Conservation (phyloP, 2,329 filamentous ascomycete species). For the Tolypocladium pustulatum region DNA sequence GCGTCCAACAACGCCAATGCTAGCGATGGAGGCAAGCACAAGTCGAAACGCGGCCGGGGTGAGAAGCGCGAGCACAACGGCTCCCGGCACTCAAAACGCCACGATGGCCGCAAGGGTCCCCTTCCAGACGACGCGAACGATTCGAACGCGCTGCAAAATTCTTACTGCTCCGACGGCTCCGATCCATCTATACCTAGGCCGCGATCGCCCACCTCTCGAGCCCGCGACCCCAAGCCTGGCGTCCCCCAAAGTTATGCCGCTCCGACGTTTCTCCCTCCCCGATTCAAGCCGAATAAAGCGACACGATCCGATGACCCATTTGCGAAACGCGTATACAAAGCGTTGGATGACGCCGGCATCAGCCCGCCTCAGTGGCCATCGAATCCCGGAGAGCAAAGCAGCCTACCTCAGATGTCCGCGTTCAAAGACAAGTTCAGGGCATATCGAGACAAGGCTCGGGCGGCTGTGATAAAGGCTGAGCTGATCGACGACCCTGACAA, state of each 20-base stretch:
- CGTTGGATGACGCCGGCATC: slow-evolving; percentile 44
- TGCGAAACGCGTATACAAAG: slow-evolving; percentile 39
- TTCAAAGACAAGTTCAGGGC: slow-evolving; percentile 45
- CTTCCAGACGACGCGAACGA: neutral
- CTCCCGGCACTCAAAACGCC: slow-evolving; percentile 3
- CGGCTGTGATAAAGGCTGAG: slow-evolving; percentile 46
- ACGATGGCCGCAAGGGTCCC: slow-evolving; percentile 3
- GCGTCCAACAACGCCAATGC: slow-evolving; percentile 13
- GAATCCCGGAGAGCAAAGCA: slow-evolving; percentile 40
- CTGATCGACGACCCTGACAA: slow-evolving; percentile 56
- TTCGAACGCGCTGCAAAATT: slow-evolving; percentile 2
- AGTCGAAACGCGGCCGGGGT: slow-evolving; percentile 10
- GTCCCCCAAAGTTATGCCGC: slow-evolving; percentile 5
- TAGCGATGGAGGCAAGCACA: slow-evolving; percentile 13
- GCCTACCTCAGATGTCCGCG: slow-evolving; percentile 39
- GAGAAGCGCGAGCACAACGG: slow-evolving; percentile 11
- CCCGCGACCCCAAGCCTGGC: neutral
- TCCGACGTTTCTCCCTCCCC: slow-evolving; percentile 12
- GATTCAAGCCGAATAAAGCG: slow-evolving; percentile 4
- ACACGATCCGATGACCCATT: slow-evolving; percentile 24
- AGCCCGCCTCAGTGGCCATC: slow-evolving; percentile 43
- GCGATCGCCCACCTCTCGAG: neutral
- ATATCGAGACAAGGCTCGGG: slow-evolving; percentile 46
- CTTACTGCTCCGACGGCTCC: slow-evolving; percentile 5
- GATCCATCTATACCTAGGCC: slow-evolving; percentile 3